These are phyloP conservation scores for Micromonas pusilla DNA, from an alignment of 139 green algal species.

Conservation along the genomic window DNA sequence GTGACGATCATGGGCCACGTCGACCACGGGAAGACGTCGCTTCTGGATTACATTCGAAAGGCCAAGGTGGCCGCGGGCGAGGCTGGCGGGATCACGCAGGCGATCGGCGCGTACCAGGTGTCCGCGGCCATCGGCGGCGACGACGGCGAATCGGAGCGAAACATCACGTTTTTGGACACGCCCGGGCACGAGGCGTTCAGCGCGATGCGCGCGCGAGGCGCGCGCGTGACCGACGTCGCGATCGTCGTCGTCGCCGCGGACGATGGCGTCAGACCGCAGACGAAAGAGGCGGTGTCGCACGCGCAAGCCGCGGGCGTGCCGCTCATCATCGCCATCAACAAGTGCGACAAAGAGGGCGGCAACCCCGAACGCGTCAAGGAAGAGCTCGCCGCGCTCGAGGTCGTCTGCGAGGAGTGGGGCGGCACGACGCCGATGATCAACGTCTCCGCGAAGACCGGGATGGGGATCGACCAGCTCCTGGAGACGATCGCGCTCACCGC, in stretches of 20 bases:
- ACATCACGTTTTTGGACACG: constrained; percentile 95
- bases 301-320: constrained; percentile 84
- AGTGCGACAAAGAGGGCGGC: constrained; percentile 86
- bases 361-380: constrained; percentile 69
- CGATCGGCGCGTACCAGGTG: constrained; percentile 93
- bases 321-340: constrained; percentile 61
- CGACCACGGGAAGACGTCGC: constrained; percentile 82
- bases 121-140: constrained; percentile 55
- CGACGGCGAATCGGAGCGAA: constrained; percentile 38
- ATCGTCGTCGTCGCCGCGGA: constrained; percentile 96
- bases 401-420: constrained; percentile 95
- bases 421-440: constrained; percentile 78
- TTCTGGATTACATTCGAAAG: constrained; percentile 79
- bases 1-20: constrained; percentile 99
- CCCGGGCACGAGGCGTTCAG: constrained; percentile 78
- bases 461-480: constrained; percentile 69
- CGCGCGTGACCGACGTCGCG: constrained; percentile 90
- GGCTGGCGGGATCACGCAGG: constrained; percentile 96
- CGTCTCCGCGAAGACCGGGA: constrained; percentile 81
- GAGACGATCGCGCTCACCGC: constrained; percentile 74
- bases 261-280: constrained; percentile 94
- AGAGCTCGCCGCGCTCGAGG: constrained; percentile 71
- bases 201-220: constrained; percentile 86
- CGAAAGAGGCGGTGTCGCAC: constrained; percentile 84
- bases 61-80: constrained; percentile 75